Percentiles rank a stretch among this genome's conserved stretches.
Evolutionary conservation across 345 rosid genomes (phyloP).

Genomic region (Eucalyptus marginata): DNA sequence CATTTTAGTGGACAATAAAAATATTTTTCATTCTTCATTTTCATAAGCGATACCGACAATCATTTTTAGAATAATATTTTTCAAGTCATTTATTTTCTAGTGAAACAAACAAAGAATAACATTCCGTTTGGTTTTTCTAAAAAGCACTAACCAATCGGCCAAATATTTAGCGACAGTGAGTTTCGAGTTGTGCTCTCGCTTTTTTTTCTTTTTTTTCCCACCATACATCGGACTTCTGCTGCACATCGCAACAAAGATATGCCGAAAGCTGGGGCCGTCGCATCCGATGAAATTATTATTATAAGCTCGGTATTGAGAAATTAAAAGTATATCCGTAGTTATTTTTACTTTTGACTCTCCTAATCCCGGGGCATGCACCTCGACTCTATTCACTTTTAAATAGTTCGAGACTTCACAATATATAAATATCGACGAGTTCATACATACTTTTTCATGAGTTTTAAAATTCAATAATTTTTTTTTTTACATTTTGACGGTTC

Average conservation of each 20-base stretch:
- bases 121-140: too few relatives aligned
- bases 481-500: too few relatives aligned
- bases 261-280: not conserved
- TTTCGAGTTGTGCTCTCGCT: too few relatives aligned
- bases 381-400: too few relatives aligned
- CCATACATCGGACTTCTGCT: not conserved
- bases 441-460: not conserved
- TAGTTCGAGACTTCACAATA: not conserved
- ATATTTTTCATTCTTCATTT: too few relatives aligned
- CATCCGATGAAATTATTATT: not conserved
- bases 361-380: not conserved
- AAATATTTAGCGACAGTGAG: too few relatives aligned
- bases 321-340: not conserved
- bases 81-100: too few relatives aligned
- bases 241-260: not conserved
- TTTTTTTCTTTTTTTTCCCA: not conserved
- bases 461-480: not conserved
- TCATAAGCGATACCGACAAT: too few relatives aligned
- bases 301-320: not conserved
- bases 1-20: too few relatives aligned
- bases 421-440: not conserved
- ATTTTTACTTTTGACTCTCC: not conserved
- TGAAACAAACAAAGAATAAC: fast-evolving
- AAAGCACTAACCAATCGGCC: not conserved
- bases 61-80: too few relatives aligned